Evolutionary conservation across 225 moss, liverwort and hornwort species (phyloP), one percentile per base, ranked within the genome.

Genomic region (Ulota crispa): DNA sequence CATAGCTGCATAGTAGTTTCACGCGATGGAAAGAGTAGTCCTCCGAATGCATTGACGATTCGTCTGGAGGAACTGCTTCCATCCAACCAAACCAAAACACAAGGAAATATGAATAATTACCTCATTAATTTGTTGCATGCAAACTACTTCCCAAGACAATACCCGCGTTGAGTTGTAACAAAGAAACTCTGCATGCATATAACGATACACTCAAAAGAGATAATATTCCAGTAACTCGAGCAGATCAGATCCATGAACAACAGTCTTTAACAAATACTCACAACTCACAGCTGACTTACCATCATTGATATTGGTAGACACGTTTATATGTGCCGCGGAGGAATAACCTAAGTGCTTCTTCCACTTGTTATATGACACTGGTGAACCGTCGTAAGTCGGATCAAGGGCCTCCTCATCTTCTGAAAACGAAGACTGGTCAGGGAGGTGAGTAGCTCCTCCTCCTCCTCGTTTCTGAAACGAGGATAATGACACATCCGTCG

Each of bases 1-100:
- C 95, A 82, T 92, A 99, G 90, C 98, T 99, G 90, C 98, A 99
- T 88, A 99, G 87, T 14, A 99, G 85, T 86, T 99, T 99, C 70
- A 99, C 95, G 70, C 95, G 93, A 78, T 91, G 78, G 61, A 81
- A 85, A 60, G 90, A 77, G 78, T 81, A 85, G 45, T 99, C 98
- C 61, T 92, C 98, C 20, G 95, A 99, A 76, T 91, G 90, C 77
- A 85, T 85, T 18, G 92, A 94, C 37, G 87, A 63, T 80, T 95
- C 93, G 91, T 99, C 95, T 78, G 86, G 74, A 57, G 68, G 54
- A 50, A 28, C 91, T 87, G 83, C 72, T 80, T 80, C 73, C 87
- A 86, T 70, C 79, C 62, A 74, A 14, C 45, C 37, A 74, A 43
- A 12, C 37, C 64, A 70, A 87, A 34, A 64, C 57, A 81, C 60